Evolutionary conservation across 768 basidiomycete genomes (phyloP), one percentile per base, ranked within the genome.

Genomic region (Leccinum barrowsii): DNA sequence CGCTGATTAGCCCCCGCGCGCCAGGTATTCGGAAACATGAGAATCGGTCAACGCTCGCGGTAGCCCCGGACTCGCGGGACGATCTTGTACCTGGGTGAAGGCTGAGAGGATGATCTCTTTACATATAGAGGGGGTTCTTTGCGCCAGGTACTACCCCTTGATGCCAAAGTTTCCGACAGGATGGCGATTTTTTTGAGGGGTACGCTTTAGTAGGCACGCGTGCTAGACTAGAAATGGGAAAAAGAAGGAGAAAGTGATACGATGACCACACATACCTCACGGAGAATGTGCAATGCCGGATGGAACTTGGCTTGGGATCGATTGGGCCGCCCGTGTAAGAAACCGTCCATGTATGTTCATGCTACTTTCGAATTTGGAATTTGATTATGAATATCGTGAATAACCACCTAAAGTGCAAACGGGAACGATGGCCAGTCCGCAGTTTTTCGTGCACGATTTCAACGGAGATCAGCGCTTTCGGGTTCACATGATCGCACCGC

Each of bases 291-390:
- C 17, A 46, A 6, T 22, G 10, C 30, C 30, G 22, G 54, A 7
- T 12, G 17, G 24, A 17, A 21, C 40, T 37, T 19, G 7, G 26
- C 22, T 30, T 58, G 26, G 7, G 15, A 58, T 15, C 6, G n/a
- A 50, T 47, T 40, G 46, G 63, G 63, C 15, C 40, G 34, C 4
- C 59, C 55, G 37, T 2, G 49, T 65, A 59, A 62, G 65, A 65
- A 7, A 11, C 7, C 8, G 42, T 50, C 63, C 54, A 34, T n/a
- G 40, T 24, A 50, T 49, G 46, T 49, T 15, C 32, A 54, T 7
- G 28, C 44, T 42, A 30, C 22, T 4, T 37, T 6, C 21, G 51
- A 60, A 60, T 55, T 61, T 50, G 58, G 58, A 56, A 64, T 64
- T 59, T 24, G 24, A n/a, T 21, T 19, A 32, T 24, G 30, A 50